These are phyloP conservation scores for Pythium monospermum DNA, from an alignment of 352 stramenopile genomes.

Conservation along the genomic window DNA sequence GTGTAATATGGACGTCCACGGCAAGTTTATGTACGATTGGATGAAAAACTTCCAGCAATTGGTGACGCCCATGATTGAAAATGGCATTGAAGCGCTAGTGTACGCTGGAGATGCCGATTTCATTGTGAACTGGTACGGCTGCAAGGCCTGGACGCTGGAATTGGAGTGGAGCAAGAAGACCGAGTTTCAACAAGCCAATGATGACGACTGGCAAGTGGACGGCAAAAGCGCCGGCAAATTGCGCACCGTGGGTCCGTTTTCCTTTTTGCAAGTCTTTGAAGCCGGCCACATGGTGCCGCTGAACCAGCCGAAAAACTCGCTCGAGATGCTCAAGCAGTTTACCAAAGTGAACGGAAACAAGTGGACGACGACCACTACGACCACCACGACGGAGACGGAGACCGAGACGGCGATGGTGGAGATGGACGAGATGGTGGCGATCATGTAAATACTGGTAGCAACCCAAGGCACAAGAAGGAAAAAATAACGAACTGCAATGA, in stretches of 20 bases:
- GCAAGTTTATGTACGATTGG: constrained; percentile 92
- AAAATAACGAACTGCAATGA: too few relatives aligned
- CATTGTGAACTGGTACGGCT: constrained; percentile 97
- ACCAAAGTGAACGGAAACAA: constrained; percentile 33
- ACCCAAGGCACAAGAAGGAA: too few relatives aligned
- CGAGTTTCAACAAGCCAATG: constrained; percentile 41
- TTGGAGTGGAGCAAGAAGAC: constrained; percentile 88
- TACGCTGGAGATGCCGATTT: constrained; percentile 97
- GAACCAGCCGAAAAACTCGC: constrained; percentile 90
- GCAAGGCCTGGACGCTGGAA: constrained; percentile 93
- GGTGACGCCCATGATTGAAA: constrained; percentile 89
- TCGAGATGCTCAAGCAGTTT: constrained; percentile 95
- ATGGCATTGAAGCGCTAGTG: constrained; percentile 88
- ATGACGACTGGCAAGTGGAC: constrained; percentile 60
- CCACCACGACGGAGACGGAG: background rate
- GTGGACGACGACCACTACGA: constrained; percentile 8
- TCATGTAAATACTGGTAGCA: too few relatives aligned
- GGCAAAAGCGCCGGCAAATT: constrained; percentile 59
- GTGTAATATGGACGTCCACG: constrained; percentile 95
- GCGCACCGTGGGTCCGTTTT: constrained; percentile 60
- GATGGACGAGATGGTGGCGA: constrained; percentile 11
- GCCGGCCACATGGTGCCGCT: constrained; percentile 95
- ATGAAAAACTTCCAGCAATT: constrained; percentile 96
- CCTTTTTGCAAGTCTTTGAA: constrained; percentile 94
- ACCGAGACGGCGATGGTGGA: background rate